Evolutionary conservation across 345 rosid species (phyloP).

Genomic region (Camelina laxa): DNA sequence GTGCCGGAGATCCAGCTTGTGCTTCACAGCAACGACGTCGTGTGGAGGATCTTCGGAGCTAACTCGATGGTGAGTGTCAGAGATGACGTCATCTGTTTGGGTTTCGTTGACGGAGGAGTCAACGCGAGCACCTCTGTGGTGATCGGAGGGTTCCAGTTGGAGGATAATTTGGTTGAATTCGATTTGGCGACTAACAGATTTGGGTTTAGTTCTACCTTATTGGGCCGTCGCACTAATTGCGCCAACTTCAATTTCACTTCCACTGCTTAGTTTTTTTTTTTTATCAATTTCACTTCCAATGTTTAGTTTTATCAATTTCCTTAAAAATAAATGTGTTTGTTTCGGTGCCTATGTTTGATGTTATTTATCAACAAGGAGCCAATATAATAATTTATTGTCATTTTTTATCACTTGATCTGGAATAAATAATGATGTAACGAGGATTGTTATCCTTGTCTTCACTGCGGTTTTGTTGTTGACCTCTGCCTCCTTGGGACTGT

Average conservation of each 20-base stretch:
- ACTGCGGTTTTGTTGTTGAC: no score
- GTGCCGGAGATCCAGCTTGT: slow-evolving; percentile 64
- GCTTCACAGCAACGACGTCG: slow-evolving; percentile 51
- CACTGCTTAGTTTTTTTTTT: slow-evolving; percentile 33
- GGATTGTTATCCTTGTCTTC: no score
- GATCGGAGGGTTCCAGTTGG: slow-evolving; percentile 70
- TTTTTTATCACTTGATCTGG: background rate
- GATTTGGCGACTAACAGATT: slow-evolving; percentile 64
- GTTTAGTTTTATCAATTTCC: slow-evolving; percentile 27
- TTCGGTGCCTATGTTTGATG: background rate
- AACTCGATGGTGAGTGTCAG: slow-evolving; percentile 72
- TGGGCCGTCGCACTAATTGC: slow-evolving; percentile 58
- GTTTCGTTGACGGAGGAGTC: slow-evolving; percentile 37
- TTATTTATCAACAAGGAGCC: background rate
- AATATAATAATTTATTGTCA: background rate
- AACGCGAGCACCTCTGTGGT: slow-evolving; percentile 63
- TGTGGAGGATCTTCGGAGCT: slow-evolving; percentile 68
- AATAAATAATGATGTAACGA: no score
- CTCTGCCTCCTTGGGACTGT: no score
- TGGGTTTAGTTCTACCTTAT: slow-evolving; percentile 66
- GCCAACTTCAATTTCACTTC: slow-evolving; percentile 74
- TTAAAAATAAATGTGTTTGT: background rate
- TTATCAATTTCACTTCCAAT: slow-evolving; percentile 42
- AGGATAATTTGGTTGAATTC: slow-evolving; percentile 61
- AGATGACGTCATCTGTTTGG: slow-evolving; percentile 51